Percentiles rank a stretch among this genome's conserved stretches.
phyloP scores from a whole-genome alignment of 169 alveolate genomes.

The Eimeria sp. region DNA sequence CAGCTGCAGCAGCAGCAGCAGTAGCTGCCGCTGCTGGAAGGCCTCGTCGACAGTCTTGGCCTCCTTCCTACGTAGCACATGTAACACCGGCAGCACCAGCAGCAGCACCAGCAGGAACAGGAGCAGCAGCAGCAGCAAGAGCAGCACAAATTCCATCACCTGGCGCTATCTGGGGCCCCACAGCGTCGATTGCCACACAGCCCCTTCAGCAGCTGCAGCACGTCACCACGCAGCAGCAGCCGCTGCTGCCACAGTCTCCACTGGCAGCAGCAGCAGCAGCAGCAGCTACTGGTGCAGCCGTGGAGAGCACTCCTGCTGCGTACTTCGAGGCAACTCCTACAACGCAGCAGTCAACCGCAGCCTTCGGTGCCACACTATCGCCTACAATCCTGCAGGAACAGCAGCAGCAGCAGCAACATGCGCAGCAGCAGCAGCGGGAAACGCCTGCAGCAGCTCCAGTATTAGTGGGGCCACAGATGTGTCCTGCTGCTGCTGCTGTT shows the following conservation, averaged over 20 bases:
- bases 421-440: slow-evolving; percentile 16
- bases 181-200: slow-evolving; percentile 3
- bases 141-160: background rate
- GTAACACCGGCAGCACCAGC: background rate
- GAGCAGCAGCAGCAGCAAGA: background rate
- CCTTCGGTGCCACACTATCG: slow-evolving; percentile 21
- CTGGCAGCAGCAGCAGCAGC: slow-evolving; percentile 14
- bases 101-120: background rate
- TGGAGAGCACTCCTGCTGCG: background rate
- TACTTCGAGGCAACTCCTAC: slow-evolving; percentile 7
- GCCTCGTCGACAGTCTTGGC: slow-evolving; percentile 38
- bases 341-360: slow-evolving; percentile 54
- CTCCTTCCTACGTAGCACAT: background rate
- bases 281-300: background rate
- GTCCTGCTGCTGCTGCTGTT: background rate
- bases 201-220: background rate
- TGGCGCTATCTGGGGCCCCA: too few relatives aligned
- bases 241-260: slow-evolving; percentile 46
- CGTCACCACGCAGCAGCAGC: slow-evolving; percentile 5
- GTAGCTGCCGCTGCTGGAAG: slow-evolving; percentile 15
- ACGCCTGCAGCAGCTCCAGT: background rate
- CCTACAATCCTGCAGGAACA: slow-evolving; percentile 29
- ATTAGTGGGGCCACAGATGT: background rate
- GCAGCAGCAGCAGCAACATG: background rate
- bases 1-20: slow-evolving; percentile 54